A percentile compares a stretch with the other conserved stretches of the same genome.
phyloP scores from a whole-genome alignment of 495 filamentous ascomycete species.

The Parathielavia appendiculata region DNA sequence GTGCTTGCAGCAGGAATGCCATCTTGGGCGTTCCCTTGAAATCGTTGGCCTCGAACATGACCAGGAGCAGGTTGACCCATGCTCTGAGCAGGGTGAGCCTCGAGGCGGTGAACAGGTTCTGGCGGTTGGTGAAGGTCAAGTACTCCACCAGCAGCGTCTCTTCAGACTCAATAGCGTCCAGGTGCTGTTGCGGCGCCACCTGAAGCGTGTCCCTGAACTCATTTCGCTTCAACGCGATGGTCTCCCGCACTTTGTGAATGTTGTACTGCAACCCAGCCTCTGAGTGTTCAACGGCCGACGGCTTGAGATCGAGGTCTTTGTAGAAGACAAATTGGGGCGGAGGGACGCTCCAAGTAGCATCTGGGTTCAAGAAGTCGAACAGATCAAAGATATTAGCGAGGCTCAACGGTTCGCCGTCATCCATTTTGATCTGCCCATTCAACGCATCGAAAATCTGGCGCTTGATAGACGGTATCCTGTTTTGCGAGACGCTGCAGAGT shows the following conservation, averaged over 20 bases:
- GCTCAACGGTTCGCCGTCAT: slow-evolving; percentile 54
- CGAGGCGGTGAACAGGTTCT: slow-evolving; percentile 51
- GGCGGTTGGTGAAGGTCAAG: slow-evolving; percentile 60
- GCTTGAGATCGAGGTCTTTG: slow-evolving; percentile 54
- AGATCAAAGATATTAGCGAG: slow-evolving; percentile 83
- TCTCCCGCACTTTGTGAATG: slow-evolving; percentile 57
- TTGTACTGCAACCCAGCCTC: slow-evolving; percentile 51
- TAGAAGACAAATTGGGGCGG: slow-evolving; percentile 52
- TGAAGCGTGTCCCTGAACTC: slow-evolving; percentile 49
- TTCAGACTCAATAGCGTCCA: slow-evolving; percentile 54
- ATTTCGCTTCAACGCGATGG: slow-evolving; percentile 51
- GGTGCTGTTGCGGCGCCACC: slow-evolving; percentile 51
- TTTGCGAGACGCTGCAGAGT: slow-evolving; percentile 66
- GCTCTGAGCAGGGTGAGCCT: slow-evolving; percentile 62
- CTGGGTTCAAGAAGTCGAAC: slow-evolving; percentile 81
- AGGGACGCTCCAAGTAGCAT: slow-evolving; percentile 47
- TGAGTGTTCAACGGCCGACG: slow-evolving; percentile 51
- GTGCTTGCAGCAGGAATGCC: slow-evolving; percentile 72
- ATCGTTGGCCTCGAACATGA: slow-evolving; percentile 72
- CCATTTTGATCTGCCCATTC: slow-evolving; percentile 62
- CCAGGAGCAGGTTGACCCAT: slow-evolving; percentile 75
- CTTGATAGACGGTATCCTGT: slow-evolving; percentile 67
- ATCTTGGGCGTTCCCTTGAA: slow-evolving; percentile 62
- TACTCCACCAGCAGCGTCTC: slow-evolving; percentile 51
- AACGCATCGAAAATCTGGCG: slow-evolving; percentile 72